Percentiles rank a stretch among this genome's conserved stretches.
These are phyloP conservation scores for Phytomonas sp. DNA, from an alignment of 208 protist species.

Conservation along the genomic window DNA sequence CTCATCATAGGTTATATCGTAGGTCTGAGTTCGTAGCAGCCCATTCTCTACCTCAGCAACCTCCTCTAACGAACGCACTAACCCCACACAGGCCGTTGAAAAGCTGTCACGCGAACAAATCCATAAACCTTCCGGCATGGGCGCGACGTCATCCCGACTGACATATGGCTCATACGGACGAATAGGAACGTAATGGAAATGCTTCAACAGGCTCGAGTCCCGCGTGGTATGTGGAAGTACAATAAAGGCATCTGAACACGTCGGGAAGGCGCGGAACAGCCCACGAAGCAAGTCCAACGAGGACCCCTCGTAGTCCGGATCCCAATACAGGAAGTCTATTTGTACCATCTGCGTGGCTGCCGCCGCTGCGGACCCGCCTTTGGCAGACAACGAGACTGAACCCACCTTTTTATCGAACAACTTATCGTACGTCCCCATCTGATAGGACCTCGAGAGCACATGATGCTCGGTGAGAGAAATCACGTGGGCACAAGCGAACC, in stretches of 20 bases:
- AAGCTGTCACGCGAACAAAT: constrained; percentile 32
- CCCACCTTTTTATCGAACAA: neutral
- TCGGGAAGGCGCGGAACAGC: constrained; percentile 72
- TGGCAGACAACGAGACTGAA: neutral
- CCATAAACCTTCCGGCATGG: constrained; percentile 71
- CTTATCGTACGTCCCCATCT: constrained; percentile 26
- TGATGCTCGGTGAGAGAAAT: constrained; percentile 52
- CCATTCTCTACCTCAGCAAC: neutral
- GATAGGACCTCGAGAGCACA: constrained; percentile 53
- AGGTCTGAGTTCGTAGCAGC: neutral
- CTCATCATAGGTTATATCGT: neutral
- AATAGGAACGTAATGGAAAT: constrained; percentile 74
- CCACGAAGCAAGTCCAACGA: constrained; percentile 54
- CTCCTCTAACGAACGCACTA: neutral
- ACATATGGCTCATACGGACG: constrained; percentile 77
- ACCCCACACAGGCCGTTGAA: neutral
- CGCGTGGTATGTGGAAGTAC: constrained; percentile 53
- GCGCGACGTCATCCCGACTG: constrained; percentile 38
- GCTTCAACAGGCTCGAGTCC: constrained; percentile 64
- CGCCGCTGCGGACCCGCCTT: neutral
- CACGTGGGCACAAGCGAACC: constrained; percentile 64
- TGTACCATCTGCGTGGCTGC: constrained; percentile 7
- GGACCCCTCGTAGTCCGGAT: constrained; percentile 53
- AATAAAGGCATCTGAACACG: constrained; percentile 62
- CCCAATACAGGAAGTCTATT: constrained; percentile 84